Evolutionary conservation across 1,284 basidiomycete genomes (phyloP).

Genomic region (Uromyces viciae-fabae): DNA sequence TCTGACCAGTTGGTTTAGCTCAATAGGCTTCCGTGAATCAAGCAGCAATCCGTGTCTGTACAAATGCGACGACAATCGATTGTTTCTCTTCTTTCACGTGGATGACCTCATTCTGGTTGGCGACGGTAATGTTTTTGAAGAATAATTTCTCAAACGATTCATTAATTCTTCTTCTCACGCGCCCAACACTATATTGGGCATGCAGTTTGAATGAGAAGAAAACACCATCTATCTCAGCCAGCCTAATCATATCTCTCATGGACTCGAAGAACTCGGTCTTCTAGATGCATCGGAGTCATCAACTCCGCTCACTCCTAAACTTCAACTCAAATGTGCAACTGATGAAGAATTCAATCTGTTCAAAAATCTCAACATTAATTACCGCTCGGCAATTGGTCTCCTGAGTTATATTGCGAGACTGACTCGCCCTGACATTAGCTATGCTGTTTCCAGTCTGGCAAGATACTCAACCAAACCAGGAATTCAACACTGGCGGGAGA

Average conservation of each 20-base stretch:
- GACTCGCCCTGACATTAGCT: neutral
- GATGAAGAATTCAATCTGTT: slow-evolving; percentile 1
- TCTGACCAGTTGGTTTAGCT: neutral
- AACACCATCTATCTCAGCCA: neutral
- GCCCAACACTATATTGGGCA: neutral
- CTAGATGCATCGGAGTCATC: neutral
- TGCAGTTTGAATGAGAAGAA: neutral
- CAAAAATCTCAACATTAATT: neutral
- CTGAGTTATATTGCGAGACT: neutral
- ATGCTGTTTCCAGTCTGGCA: neutral
- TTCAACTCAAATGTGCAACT: neutral
- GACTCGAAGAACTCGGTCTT: neutral
- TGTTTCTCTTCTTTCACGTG: neutral
- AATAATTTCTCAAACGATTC: neutral
- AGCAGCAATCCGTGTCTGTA: neutral
- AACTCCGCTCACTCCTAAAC: neutral
- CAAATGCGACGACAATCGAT: neutral
- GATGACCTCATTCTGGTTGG: neutral
- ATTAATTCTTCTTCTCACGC: neutral
- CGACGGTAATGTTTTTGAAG: neutral
- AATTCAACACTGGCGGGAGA: neutral
- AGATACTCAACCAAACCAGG: neutral
- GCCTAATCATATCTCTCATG: neutral
- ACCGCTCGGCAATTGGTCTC: neutral
- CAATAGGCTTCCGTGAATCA: neutral